These are phyloP conservation scores for Phaeodactylum tricornutum DNA, from an alignment of 108 stramenopile genomes.

Conservation along the genomic window DNA sequence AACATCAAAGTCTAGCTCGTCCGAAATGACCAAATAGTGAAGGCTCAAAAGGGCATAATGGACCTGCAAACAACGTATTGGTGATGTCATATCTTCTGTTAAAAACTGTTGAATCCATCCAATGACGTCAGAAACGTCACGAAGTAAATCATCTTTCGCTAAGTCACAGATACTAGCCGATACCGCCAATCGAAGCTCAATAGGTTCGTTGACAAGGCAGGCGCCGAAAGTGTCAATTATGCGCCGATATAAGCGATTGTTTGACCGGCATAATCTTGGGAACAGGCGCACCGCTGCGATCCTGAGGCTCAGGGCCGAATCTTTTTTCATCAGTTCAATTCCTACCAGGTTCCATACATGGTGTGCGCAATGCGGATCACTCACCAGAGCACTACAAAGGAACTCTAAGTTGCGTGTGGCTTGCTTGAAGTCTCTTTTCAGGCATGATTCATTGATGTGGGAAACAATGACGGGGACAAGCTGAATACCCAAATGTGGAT, in stretches of 20 bases:
- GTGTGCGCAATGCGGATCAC: constrained; percentile 58
- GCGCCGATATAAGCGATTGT: constrained; percentile 55
- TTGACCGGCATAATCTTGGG: constrained; percentile 44
- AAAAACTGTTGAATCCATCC: constrained; percentile 27
- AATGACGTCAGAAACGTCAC: constrained; percentile 48
- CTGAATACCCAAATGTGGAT: constrained; percentile 36
- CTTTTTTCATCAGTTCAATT: constrained; percentile 18
- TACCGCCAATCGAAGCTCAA: constrained; percentile 45
- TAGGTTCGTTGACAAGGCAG: constrained; percentile 15
- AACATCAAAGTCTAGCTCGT: constrained; percentile 62
- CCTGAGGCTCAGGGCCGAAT: constrained; percentile 29
- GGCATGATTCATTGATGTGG: constrained; percentile 18
- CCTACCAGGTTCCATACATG: constrained; percentile 54
- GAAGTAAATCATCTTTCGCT: constrained; percentile 49
- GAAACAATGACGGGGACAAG: constrained; percentile 25
- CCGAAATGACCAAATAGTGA: constrained; percentile 42
- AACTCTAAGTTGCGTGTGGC: constrained; percentile 21
- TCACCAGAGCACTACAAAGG: constrained; percentile 26
- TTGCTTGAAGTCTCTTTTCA: constrained; percentile 8
- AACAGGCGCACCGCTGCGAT: constrained; percentile 39
- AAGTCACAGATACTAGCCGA: constrained; percentile 55
- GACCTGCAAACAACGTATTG: constrained; percentile 12
- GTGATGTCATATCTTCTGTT: constrained; percentile 23
- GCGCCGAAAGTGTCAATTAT: constrained; percentile 44
- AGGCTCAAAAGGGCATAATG: constrained; percentile 40